Conservation (phyloP, 139 green algal species). For the Chlamydomonas sp. region DNA sequence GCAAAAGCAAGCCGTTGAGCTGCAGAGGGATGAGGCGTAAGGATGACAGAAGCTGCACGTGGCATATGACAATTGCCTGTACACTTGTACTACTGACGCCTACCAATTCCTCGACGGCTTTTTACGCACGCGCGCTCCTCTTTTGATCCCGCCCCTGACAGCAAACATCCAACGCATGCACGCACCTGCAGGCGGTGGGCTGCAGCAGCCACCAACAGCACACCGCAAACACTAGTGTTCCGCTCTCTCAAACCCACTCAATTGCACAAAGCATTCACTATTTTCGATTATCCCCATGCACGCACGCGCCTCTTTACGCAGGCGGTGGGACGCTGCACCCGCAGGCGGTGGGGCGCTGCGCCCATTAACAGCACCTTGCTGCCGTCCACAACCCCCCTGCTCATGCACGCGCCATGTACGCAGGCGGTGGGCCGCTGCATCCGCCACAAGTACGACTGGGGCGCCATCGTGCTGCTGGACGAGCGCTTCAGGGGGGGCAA, state of each 20-base stretch:
- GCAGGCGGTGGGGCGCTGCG: no score
- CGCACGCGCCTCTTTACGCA: neutral
- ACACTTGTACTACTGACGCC: neutral
- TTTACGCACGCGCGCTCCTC: neutral
- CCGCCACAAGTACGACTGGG: conserved; percentile 92
- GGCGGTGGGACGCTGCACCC: neutral
- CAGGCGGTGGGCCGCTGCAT: conserved; percentile 94
- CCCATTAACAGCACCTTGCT: no score
- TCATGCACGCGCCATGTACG: neutral
- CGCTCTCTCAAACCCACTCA: neutral
- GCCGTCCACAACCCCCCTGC: neutral
- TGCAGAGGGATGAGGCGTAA: neutral
- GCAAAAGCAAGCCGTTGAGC: neutral
- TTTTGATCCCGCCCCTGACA: neutral
- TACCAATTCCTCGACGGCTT: neutral
- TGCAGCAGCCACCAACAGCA: neutral
- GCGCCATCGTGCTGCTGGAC: conserved; percentile 95
- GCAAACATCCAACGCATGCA: neutral
- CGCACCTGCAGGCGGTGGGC: neutral
- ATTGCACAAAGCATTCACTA: neutral
- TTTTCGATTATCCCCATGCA: neutral
- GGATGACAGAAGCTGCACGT: neutral
- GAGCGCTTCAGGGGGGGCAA: conserved; percentile 70
- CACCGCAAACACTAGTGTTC: neutral
- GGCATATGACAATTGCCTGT: neutral